Evolutionary conservation across 352 stramenopile species (phyloP), one percentile per base, ranked within the genome.

Genomic region (Phytopythium vexans): DNA sequence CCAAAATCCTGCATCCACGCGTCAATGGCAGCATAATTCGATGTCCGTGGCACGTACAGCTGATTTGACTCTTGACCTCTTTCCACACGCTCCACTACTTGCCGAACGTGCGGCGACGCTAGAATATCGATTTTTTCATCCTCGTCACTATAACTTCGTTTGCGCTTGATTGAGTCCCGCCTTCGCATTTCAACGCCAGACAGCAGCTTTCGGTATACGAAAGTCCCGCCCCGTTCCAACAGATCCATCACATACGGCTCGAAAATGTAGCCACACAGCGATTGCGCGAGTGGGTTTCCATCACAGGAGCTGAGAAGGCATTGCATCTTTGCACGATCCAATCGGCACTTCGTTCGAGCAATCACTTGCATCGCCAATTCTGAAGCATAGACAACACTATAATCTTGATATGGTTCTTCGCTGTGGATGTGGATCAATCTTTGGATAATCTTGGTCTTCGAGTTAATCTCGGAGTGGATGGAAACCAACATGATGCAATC

Each of bases 241-340:
- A 72, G 41, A 54, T 60, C 39, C 64, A 78, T 61, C 0, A 36
- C 38, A 61, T 78, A 31, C 10, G 62, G 58, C 58, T 72, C 60
- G 43, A 75, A 75, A 40, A 74, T 60, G 42, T 77, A 74, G 15
- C 53, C 49, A 27, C 68, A 77, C 36, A 77, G 38, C 49, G 60
- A 52, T 63, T 61, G 53, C 0, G 46, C 52, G 27, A 77, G 64
- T 32, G 60, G 58, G 52, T 69, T 61, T 50, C 36, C 54, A 51
- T 62, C 41, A 31, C 56, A 74, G 11, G 57, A 67, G 45, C 39
- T 21, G n/a, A 77, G 43, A 70, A 70, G 51, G 40, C 27, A 54
- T 66, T 71, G 37, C 60, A 74, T 64, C 8, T 48, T 62, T 9
- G 15, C 8, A 49, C 60, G 52, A 66, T 64, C 32, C 16, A 39